These are phyloP conservation scores for Scalesia atractyloides DNA, from an alignment of 129 eudicot genomes.

Conservation along the genomic window DNA sequence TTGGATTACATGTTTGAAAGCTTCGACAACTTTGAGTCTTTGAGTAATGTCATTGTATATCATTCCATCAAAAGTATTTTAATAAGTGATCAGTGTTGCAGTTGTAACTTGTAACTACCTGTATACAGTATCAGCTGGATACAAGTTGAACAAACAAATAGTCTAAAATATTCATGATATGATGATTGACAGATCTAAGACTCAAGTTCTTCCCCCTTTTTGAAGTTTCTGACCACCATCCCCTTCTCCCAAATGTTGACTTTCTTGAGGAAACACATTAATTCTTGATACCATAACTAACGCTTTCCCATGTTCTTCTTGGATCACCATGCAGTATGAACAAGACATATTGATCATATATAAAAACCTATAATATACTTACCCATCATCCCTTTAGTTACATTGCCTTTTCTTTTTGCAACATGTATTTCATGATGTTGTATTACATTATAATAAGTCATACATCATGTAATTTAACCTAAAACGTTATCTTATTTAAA, in stretches of 20 bases:
- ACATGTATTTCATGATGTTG: no score
- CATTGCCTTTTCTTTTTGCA: no score
- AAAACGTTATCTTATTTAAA: no score
- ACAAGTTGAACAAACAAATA: constrained; percentile 2
- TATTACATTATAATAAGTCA: no score
- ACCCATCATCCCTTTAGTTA: no score
- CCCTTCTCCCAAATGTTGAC: constrained; percentile 5
- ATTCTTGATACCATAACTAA: not conserved
- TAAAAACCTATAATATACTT: no score
- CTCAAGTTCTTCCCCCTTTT: constrained; percentile 16
- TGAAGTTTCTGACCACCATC: not conserved
- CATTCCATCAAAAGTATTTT: not conserved
- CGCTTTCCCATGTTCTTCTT: constrained; percentile 16
- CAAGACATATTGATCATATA: not conserved
- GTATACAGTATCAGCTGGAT: not conserved
- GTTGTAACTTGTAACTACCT: not conserved
- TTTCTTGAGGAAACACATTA: not conserved
- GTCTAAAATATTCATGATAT: not conserved
- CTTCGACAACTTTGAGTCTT: no score
- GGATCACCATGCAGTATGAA: not conserved
- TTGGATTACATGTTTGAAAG: no score
- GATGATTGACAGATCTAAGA: constrained; percentile 9
- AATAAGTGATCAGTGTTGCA: not conserved
- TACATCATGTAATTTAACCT: no score
- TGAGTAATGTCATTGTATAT: no score